Base-by-base conservation (phyloP, 352 stramenopile genomes). In the Phytophthora boehmeriae region DNA sequence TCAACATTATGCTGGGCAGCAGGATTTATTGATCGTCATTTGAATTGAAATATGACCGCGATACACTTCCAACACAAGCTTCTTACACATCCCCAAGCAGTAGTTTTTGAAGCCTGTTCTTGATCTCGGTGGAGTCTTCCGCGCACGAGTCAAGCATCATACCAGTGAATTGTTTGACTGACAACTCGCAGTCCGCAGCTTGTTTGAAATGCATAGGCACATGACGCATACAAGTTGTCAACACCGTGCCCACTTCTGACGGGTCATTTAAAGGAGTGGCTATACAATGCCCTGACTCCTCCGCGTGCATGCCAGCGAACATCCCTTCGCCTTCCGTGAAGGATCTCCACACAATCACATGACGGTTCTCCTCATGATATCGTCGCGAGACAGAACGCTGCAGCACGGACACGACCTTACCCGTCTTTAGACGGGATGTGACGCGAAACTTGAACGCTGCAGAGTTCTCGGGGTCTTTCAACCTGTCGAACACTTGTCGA, bases 301-400 rank as follows among this genome's bases (percentile, higher is more conserved):
- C 50, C 1, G 56, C 55, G n/a, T 66, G 50, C 62, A 70, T 66
- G 30, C 55, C 55, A 27, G 20, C 41, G 39, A 70, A 70, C 13
- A 38, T 30, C 5, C 49, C 62, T 43, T 70, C 62, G 2, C 62
- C 62, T 23, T 70, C 55, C 14, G 50, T 61, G 23, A 70, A 62
- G 27, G 52, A 57, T 39, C 56, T 14, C 61, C 61, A 69, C 13
- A 69, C 42, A 13, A 60, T 53, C 50, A 71, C 63, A 38, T 54
- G 56, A 1, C 56, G 49, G 3, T 46, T 47, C 5, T 34, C 39
- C 11, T 66, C 23, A 27, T 63, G 10, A 23, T 63, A 63, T 9
- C 56, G 56, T 4, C 56, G 63, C 41, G 48, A 17, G 10, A 50
- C 44, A n/a, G 59, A 9, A 5, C 62, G 43, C 56, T 66, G 63